Evolutionary conservation across 2,329 filamentous ascomycete species (phyloP).

Genomic region (Diplodia corticola): DNA sequence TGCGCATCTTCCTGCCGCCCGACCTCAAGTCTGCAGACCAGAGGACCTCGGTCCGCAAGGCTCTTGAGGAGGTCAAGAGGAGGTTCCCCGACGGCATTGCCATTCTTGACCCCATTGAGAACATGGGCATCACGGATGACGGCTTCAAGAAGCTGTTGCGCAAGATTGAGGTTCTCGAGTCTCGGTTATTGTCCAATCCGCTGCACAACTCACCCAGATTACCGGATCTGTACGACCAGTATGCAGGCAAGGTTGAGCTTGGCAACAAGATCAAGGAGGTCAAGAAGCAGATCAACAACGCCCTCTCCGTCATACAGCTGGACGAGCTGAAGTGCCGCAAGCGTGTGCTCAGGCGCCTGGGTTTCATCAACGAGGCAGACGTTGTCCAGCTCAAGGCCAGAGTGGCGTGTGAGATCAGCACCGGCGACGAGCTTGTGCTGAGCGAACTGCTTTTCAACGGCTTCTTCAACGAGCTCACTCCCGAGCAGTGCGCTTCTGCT

Average conservation of each 20-base stretch:
- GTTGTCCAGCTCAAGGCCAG: slow-evolving; percentile 96
- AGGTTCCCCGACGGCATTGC: slow-evolving; percentile 93
- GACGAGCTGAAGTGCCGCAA: slow-evolving; percentile 97
- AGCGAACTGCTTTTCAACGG: slow-evolving; percentile 93
- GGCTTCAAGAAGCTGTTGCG: slow-evolving; percentile 86
- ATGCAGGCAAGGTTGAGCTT: slow-evolving; percentile 75
- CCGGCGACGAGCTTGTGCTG: slow-evolving; percentile 89
- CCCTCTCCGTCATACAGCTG: slow-evolving; percentile 85
- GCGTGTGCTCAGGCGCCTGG: slow-evolving; percentile 87
- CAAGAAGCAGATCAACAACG: slow-evolving; percentile 83
- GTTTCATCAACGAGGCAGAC: slow-evolving; percentile 93
- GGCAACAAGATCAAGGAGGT: slow-evolving; percentile 78
- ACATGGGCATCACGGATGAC: slow-evolving; percentile 92
- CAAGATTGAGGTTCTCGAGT: slow-evolving; percentile 97
- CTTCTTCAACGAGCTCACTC: slow-evolving; percentile 94
- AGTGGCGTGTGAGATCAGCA: slow-evolving; percentile 96
- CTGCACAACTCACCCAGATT: slow-evolving; percentile 87
- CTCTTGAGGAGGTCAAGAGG: slow-evolving; percentile 74
- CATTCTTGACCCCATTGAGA: slow-evolving; percentile 87
- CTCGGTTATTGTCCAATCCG: slow-evolving; percentile 82
- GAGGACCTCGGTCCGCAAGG: slow-evolving; percentile 66
- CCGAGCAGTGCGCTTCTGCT: slow-evolving; percentile 82
- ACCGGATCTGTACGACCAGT: slow-evolving; percentile 82
- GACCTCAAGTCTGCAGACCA: slow-evolving; percentile 70
- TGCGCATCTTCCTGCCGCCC: slow-evolving; percentile 79